A percentile compares a stretch with the other conserved stretches of the same genome.
phyloP scores from a whole-genome alignment of 176 grass and related monocot species.

The Pontederia paniculata region DNA sequence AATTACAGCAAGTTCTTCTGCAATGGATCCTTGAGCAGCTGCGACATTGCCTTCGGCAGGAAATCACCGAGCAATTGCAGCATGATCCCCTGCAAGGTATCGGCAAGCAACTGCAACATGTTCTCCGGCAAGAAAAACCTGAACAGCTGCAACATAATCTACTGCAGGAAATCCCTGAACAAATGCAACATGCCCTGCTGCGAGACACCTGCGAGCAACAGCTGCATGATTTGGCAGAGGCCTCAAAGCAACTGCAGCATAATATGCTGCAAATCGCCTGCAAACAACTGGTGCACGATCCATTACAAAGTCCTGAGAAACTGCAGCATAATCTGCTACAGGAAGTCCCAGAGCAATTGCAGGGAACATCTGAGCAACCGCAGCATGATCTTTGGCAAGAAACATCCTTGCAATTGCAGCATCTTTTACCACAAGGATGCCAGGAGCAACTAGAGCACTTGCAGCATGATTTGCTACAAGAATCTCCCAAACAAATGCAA shows the following conservation, averaged over 20 bases:
- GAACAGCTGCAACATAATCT: background rate
- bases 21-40: background rate
- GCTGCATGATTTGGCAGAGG: background rate
- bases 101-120: background rate
- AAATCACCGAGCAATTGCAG: conserved; percentile 9
- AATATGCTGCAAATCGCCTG: background rate
- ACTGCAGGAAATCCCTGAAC: background rate
- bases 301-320: background rate
- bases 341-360: background rate
- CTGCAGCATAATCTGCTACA: background rate
- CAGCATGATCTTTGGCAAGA: no score
- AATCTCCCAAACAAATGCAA: background rate
- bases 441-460: background rate
- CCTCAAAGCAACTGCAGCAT: background rate
- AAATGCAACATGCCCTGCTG: conserved; percentile 6
- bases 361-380: no score
- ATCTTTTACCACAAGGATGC: background rate
- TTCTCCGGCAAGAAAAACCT: background rate
- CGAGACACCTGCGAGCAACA: background rate
- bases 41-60: background rate
- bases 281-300: background rate
- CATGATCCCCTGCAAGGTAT: background rate
- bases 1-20: background rate
- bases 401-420: conserved; percentile 11
- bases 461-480: background rate